These are phyloP conservation scores for Exophiala xenobiotica DNA, from an alignment of 2,329 filamentous ascomycete species.

Conservation along the genomic window DNA sequence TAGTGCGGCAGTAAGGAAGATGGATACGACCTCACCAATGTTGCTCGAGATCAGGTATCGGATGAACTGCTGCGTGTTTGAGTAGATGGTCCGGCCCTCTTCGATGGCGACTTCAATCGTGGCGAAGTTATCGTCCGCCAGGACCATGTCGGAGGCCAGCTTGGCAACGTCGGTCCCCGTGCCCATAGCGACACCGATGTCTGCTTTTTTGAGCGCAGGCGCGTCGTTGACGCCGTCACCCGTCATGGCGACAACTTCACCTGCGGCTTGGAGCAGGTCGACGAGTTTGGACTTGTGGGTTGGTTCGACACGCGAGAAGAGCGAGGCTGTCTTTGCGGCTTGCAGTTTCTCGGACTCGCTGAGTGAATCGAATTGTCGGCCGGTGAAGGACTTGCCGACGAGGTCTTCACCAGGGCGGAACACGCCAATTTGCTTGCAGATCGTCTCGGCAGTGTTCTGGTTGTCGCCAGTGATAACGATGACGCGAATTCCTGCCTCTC, in stretches of 20 bases:
- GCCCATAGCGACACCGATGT: constrained; percentile 99
- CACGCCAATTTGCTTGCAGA: constrained; percentile 94
- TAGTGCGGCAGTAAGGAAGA: constrained; percentile 92
- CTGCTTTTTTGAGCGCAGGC: constrained; percentile 94
- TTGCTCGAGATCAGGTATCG: constrained; percentile 98
- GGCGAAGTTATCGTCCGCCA: constrained; percentile 97
- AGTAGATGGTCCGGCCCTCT: constrained; percentile 97
- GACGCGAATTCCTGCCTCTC: constrained; percentile 88
- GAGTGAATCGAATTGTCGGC: constrained; percentile 88
- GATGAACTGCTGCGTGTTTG: constrained; percentile 99
- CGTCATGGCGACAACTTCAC: constrained; percentile 98
- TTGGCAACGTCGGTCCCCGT: constrained; percentile 96
- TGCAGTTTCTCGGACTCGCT: constrained; percentile 75
- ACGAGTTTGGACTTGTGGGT: constrained; percentile 97
- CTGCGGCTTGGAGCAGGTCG: constrained; percentile 86
- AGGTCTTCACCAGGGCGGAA: constrained; percentile 81
- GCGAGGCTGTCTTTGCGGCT: constrained; percentile 78
- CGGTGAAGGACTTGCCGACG: constrained; percentile 89
- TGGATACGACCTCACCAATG: constrained; percentile 98
- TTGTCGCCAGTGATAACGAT: constrained; percentile 99
- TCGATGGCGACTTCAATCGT: constrained; percentile 96
- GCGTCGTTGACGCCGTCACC: constrained; percentile 98
- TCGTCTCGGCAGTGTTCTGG: constrained; percentile 94
- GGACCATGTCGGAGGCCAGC: constrained; percentile 95
- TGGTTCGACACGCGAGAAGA: constrained; percentile 96